Base-by-base conservation (phyloP, 2,329 filamentous ascomycete genomes). In the Fusarium sterilihyphosum region DNA sequence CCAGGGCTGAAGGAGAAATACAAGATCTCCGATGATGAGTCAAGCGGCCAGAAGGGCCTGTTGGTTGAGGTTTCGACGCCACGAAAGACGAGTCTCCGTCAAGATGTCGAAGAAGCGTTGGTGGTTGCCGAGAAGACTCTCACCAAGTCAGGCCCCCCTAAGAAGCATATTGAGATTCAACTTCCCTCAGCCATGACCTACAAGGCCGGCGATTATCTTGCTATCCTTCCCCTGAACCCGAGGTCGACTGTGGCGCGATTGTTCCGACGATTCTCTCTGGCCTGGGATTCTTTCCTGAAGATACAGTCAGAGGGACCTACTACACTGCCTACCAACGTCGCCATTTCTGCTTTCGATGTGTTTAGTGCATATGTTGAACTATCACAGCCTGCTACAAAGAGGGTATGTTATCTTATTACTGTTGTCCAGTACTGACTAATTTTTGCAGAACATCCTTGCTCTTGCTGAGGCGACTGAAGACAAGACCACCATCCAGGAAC, bases 121-220 rank as follows among this genome's bases (percentile, higher is more conserved):
- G 76, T 78, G 12, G 47, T 78, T 14, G 65, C 76, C 8, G 65
- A 74, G 40, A 76, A 65, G 52, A 77, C 74, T 1, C 68, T 78
- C 5, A 78, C 76, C 8, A 61, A 65, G n/a, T 74, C 73, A 18
- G 76, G 76, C 11, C 74, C 76, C 5, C 31, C 71, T 10, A 94
- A 94, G 84, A 88, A 89, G 31, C 87, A 92, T 71, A 88, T 94
- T 26, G 90, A 90, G 71, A 89, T 95, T 40, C 88, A 90, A 68
- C 85, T 96, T 3, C 93, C 93, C 0, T 88, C 86, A 0, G 89
- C 88, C 58, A 86, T 90, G 85, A 87, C 86, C 0, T 96, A 95
- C 82, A 87, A 88, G 44, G 88, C 92, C 5, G 94, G 93, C 20
- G 93, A 96, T 78, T 96, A 96, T 79, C 87, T 96, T 2, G 92